Conservation (phyloP, 1,139 yeast genomes). For the Pichia cactophila region DNA sequence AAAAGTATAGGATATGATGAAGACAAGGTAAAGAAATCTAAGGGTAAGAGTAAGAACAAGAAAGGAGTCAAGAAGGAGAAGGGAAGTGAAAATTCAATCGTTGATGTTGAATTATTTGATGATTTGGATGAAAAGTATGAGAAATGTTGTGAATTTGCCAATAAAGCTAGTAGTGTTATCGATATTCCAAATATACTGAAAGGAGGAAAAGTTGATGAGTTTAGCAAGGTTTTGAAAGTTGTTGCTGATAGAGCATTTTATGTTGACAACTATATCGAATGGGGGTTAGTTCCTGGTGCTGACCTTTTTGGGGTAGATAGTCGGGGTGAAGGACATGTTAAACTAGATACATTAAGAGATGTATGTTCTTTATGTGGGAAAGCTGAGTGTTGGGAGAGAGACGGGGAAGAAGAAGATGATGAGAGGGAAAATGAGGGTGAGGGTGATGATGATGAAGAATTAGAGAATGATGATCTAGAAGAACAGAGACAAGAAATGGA, state of each 20-base stretch:
- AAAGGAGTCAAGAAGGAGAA: constrained; percentile 58
- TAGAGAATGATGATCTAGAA: constrained; percentile 18
- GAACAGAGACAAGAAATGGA: constrained; percentile 17
- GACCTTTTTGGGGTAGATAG: constrained; percentile 72
- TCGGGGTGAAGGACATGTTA: constrained; percentile 41
- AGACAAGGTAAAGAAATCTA: background rate
- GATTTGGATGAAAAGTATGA: constrained; percentile 53
- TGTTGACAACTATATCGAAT: constrained; percentile 65
- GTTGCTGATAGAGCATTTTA: constrained; percentile 76
- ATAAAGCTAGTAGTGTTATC: constrained; percentile 27
- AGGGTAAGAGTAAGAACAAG: constrained; percentile 35
- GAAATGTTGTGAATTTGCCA: constrained; percentile 46
- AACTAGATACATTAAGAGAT: constrained; percentile 63
- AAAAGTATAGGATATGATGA: constrained; percentile 38
- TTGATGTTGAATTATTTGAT: constrained; percentile 54
- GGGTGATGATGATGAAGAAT: constrained; percentile 26
- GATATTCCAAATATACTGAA: constrained; percentile 29
- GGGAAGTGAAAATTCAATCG: constrained; percentile 40
- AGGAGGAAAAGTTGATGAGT: constrained; percentile 32
- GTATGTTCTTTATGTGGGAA: constrained; percentile 76
- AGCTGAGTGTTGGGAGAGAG: constrained; percentile 46
- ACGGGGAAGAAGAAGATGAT: constrained; percentile 15
- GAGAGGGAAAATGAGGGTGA: constrained; percentile 28
- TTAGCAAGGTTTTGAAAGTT: constrained; percentile 47
- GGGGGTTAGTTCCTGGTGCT: constrained; percentile 84